Evolutionary conservation across 345 rosid genomes (phyloP), one percentile per base, ranked within the genome.

Genomic region (Mangifera indica): DNA sequence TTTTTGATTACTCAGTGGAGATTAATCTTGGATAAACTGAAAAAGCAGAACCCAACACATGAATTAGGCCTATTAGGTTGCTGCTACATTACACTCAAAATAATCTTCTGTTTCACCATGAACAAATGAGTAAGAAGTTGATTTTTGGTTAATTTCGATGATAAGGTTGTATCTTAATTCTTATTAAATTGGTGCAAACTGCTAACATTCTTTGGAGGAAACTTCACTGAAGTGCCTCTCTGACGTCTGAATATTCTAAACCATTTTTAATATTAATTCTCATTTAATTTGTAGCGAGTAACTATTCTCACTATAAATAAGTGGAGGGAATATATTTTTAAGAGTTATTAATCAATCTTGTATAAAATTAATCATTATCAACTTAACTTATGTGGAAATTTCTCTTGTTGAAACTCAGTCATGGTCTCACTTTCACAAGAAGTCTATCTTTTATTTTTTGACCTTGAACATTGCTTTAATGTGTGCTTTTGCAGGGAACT

Each of bases 401-500:
- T 40, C 10, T 7, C 24, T 34, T 69, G 15, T 17, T 56, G 20
- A 61, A 49, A 11, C 40, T 32, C 6, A 14, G 9, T 8, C 26
- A 29, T 20, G 29, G 53, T 54, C 46, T 53, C 60, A 20, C 4
- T 12, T 53, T 34, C 49, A 63, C 40, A 60, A 40, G 18, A 25
- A 5, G 29, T 26, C n/a, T 10, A 58, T 18, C 20, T 29, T n/a
- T 7, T 71, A 14, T 21, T 37, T 18, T 45, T 32, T n/a, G 20
- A 6, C 29, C 44, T n/a, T 76, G 32, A 29, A 25, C 24, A 34
- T 45, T 70, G 60, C 18, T 52, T 60, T 67, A 11, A 18, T 63
- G 61, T 45, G 3, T 56, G 34, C 14, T 78, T 44, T 62, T 67
- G 25, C 63, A 93, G 97, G 86, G 63, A 58, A 77, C 85, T 5